Base-by-base conservation (phyloP, 306 rosid genomes). In the Sicyos baderoa region DNA sequence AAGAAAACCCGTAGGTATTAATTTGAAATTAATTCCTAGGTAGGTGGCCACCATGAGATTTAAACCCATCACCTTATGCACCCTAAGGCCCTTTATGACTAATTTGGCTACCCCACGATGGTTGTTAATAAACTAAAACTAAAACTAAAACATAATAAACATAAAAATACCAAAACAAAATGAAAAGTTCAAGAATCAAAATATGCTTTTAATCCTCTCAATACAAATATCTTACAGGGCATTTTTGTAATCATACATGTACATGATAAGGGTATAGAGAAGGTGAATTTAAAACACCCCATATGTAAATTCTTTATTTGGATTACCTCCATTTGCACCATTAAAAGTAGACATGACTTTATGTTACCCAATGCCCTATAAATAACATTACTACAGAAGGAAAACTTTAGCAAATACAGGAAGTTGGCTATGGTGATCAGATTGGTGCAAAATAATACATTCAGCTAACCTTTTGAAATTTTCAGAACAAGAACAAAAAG, bases 251-350 rank as follows among this genome's bases (percentile, higher is more conserved):
- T 29, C 6, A 35, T 5, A 65, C 70, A 44, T 18, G 17, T 62
- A 62, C 50, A 62, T 62, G 51, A 62, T 40, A 10, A 11, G 49
- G 25, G 66, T 10, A 62, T 18, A 62, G 40, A 62, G 69, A 62
- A 62, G 45, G 66, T 60, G 66, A 32, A 32, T 60, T 60, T 60
- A 60, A n/a, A 60, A 61, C 67, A 61, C 48, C 51, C 4, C 70
- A 64, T 13, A 64, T 44, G 70, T 64, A 53, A 64, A 64, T 64
- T 12, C 11, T 21, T 44, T 44, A 3, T 21, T 44, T 64, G 70
- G 70, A 44, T 44, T 64, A 12, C 54, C 54, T 66, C 55, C 71
- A 66, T 66, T 47, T 47, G 22, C 40, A 47, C 71, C 71, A 48
- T 66, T 8, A 47, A 22, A 29, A 29, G 35, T 4, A 64, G 35